Evolutionary conservation across 1,284 basidiomycete species (phyloP), one percentile per base, ranked within the genome.

Genomic region (Ceratobasidium sp.): DNA sequence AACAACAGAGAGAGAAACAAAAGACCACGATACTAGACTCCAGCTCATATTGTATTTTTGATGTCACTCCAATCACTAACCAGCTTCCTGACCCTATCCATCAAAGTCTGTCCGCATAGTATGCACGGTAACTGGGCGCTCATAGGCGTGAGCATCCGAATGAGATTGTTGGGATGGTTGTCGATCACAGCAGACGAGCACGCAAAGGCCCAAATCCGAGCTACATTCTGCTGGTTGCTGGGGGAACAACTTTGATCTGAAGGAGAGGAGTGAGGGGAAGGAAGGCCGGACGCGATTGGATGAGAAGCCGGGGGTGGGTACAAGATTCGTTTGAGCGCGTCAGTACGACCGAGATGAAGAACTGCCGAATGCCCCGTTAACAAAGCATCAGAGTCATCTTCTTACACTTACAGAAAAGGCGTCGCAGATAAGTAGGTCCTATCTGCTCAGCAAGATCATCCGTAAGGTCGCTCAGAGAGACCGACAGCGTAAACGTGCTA

Each of bases 261-360:
- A 21, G 46, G 50, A 18, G 69, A 26, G 11, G 32, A 5, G 41
- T 72, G 57, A 30, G 69, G 47, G 11, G 35, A 59, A 41, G 18
- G 41, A 32, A 32, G 44, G 16, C n/a, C 30, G n/a, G 28, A 16
- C 9, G 32, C 70, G 7, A 88, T 87, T 14, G 87, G 81, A 79
- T 91, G 89, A 1, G 87, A 86, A 59, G 86, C 85, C 11, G 89
- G 89, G 0, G 88, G 89, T 7, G 85, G 84, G 14, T 88, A 80
- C 14, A 88, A 79, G 23, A 87, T 82, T 52, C 86, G 82, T 76
- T 86, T 87, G 8, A 87, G 79, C 14, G 75, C 76, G 49, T 81
- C 79, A 0, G 82, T 81, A 38, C 86, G 84, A 26, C 85, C 85
- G 76, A 86, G 85, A 75, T 87, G 86, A 8, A 87, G 80, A 76